Base-by-base conservation (phyloP, 1,139 yeast genomes). In the Geotrichum phurueaensis region DNA sequence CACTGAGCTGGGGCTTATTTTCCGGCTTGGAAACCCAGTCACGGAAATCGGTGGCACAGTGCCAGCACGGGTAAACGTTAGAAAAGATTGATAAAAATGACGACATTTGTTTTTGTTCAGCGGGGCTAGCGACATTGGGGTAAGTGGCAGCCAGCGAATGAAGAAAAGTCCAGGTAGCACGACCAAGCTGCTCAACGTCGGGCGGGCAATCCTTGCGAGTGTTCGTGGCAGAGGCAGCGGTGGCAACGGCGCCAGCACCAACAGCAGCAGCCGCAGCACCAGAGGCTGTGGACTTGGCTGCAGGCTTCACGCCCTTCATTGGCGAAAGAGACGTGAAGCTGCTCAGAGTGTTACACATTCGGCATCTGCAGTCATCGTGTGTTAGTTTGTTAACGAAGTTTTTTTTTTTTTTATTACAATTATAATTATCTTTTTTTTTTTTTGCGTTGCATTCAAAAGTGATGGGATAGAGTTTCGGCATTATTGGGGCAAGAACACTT, bases 141-240 rank as follows among this genome's bases (percentile, higher is more conserved):
- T 90, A 95, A 22, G 83, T 83, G 2, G 98, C 97, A 0, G 98
- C 97, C 64, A 92, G 81, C 0, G 96, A 81, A 69, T 94, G 99
- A 53, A 94, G 78, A 54, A 94, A 80, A 0, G 96, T 90, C 99
- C 99, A 94, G 2, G 97, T 85, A 0, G 96, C 83, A 59, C 85
- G 79, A 0, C 99, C 99, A 7, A 94, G 75, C 63, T 81, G 79
- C 58, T 81, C 87, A 12, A 88, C 95, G 75, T 91, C 98, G 0
- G 98, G 94, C 0, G 99, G 99, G 48, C 58, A 58, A 7, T 48
- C 58, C 47, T 54, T 43, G 47, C 51, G 23, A 18, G 47, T 10
- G 23, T 51, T 43, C 22, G 48, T 22, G 10, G 52, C 31, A 6
- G 33, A 63, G 60, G 23, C 62, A 1, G 60, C 57, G 22, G 62